Evolutionary conservation across 129 eudicot species (phyloP).

Genomic region (Lactuca saligna): DNA sequence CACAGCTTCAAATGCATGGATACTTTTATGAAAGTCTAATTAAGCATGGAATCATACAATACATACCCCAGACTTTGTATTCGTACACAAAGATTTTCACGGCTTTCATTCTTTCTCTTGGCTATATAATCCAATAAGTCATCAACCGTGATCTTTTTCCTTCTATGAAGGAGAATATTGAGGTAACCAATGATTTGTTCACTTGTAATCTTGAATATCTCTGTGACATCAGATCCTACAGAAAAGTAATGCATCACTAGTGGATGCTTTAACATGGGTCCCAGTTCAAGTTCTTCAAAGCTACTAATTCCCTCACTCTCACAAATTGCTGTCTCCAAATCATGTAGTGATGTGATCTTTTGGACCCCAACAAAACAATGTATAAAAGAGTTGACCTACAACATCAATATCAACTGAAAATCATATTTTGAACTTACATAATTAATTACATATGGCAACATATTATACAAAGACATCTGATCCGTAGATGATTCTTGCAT

Average conservation of each 20-base stretch:
- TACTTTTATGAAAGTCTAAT: background rate
- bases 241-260: slow-evolving; percentile 76
- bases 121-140: slow-evolving; percentile 69
- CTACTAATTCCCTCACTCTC: slow-evolving; percentile 63
- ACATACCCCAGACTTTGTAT: slow-evolving; percentile 80
- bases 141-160: slow-evolving; percentile 42
- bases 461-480: background rate
- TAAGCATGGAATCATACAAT: background rate
- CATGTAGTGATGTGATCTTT: slow-evolving; percentile 70
- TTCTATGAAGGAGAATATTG: slow-evolving; percentile 24
- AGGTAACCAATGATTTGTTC: slow-evolving; percentile 59
- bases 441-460: background rate
- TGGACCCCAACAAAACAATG: slow-evolving; percentile 82
- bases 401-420: slow-evolving; percentile 3
- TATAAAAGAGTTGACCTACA: slow-evolving; percentile 74
- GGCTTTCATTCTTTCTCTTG: slow-evolving; percentile 33
- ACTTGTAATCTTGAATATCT: slow-evolving; percentile 55
- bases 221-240: slow-evolving; percentile 47
- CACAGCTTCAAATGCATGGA: background rate
- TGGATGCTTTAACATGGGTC: slow-evolving; percentile 75
- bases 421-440: background rate
- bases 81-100: slow-evolving; percentile 60
- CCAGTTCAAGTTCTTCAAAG: slow-evolving; percentile 90
- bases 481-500: background rate
- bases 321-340: slow-evolving; percentile 72